Base-by-base conservation (phyloP, 495 filamentous ascomycete genomes). In the Extremus antarcticus region DNA sequence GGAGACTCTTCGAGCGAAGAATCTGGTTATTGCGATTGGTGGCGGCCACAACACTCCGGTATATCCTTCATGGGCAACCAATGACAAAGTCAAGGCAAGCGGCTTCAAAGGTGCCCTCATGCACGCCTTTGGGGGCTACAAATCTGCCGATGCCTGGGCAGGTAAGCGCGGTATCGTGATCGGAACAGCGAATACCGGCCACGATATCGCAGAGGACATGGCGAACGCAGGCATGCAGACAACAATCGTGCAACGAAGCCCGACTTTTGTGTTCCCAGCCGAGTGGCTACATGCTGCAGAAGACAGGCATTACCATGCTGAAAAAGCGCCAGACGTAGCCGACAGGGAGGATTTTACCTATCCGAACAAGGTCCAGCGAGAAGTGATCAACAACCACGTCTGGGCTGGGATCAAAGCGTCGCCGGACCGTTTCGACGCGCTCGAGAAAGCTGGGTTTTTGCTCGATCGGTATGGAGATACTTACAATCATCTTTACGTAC, bases 201-300 rank as follows among this genome's bases (percentile, higher is more conserved):
- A 76, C 53, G 74, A 77, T 58, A 59, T 76, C 0, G 66, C 72
- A 0, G 69, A 71, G 45, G 72, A 76, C 51, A 73, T 73, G 62
- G 51, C 72, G 29, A 56, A 59, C 16, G 64, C 73, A 1, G 65
- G 67, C 8, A 60, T 73, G 16, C 29, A 63, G 13, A 59, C 65
- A 1, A 75, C 73, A 7, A 73, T 77, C 68, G 59, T 72, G 8
- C 71, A 71, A 71, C 57, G 57, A 11, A 24, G 25, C 9, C 17
- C 52, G 19, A 65, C 63, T 13, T 64, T 62, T 53, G 53, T 73
- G 8, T 47, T 70, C n/a, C 68, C 68, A 19, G 50, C 40, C 7
- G 58, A 68, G 46, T 63, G 65, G 53, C 24, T 47, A 4, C 50
- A 63, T 21, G 3, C 40, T 10, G 43, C 45, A 0, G 48, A 58